Base-by-base conservation (phyloP, 345 rosid species). In the Eucalyptus polyanthemos region DNA sequence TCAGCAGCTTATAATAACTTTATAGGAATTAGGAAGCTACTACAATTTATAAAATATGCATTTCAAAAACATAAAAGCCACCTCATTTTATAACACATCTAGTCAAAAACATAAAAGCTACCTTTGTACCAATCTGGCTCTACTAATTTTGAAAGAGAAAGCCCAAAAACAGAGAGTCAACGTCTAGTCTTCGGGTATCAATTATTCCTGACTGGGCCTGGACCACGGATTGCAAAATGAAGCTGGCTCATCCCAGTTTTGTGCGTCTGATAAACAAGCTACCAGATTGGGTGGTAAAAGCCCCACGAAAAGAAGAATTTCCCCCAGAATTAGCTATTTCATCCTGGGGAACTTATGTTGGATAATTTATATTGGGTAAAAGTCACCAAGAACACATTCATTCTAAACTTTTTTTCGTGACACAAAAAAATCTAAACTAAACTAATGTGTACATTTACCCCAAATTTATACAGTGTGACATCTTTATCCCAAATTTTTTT, bases 301-400 rank as follows among this genome's bases (percentile, higher is more conserved):
- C 40, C 40, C 11, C 9, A 9, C 22, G 6, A 7, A 15, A 15
- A 67, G 2, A 67, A 7, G 11, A 15, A 31, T 9, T 9, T n/a
- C 21, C 76, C 6, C 17, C 14, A 13, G 4, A 25, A 6, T 13
- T 29, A 34, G 34, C 34, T 62, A n/a, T 29, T n/a, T n/a, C 12
- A 14, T 14, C 40, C 21, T 3, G 0, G 22, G 22, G 54, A 51
- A 51, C 21, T 51, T 51, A 17, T 17, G 54, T 51, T 51, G 22
- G 56, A 17, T 51, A 51, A 17, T 3, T 51, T 51, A 51, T 51
- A 51, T 51, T 7, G 22, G 56, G 21, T 51, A 51, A 51, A 51
- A 51, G 56, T 16, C 21, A 51, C 22, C 22, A 0, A 3, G 0
- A 3, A 51, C 22, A 16, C 3, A 6, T 51, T 51, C 7, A 51